Base-by-base conservation (phyloP, 2,329 filamentous ascomycete species). In the Nemania diffusa region DNA sequence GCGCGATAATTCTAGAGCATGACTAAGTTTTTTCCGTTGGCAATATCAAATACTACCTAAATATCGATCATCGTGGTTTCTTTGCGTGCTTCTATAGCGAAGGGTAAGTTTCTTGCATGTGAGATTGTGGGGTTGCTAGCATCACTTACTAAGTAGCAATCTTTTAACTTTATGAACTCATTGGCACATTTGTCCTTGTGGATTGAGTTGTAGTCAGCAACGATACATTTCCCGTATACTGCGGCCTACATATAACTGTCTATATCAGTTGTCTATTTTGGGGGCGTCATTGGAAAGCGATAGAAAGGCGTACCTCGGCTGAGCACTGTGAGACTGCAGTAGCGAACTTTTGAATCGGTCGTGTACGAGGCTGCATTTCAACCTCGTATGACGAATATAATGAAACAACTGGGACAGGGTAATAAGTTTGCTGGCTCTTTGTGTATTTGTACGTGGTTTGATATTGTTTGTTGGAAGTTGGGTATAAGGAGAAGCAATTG, bases 211-310 rank as follows among this genome's bases (percentile, higher is more conserved):
- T 97, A 98, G 77, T 98, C 95, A 44, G 89, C 88, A 57, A 95
- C 87, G 71, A 99, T 90, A 78, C 96, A 99, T 84, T 94, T 94
- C 72, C 95, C 96, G 76, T 98, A 99, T 13, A 88, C 84, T 2
- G 93, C 85, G 59, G 93, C 91, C 95, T 98, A 29, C 42, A 29
- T 20, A 20, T 44, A 60, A 51, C 37, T 52, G 29, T 17, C 24
- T 2, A n/a, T 32, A 29, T 69, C 56, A 66, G 17, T 56, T 62
- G 59, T 40, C 53, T n/a, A 60, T 11, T 8, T 29, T 40, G 24
- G 6, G 24, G 22, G 15, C 1, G 13, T 20, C 5, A 22, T 52
- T 22, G 20, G 51, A 48, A 48, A 34, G 24, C 17, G 40, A 55
- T 15, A 20, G 2, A 57, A 7, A 34, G 22, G 8, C 51, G 61